Evolutionary conservation across 805 yeast genomes (phyloP).

Genomic region (Helenozyma rhizophorensis): DNA sequence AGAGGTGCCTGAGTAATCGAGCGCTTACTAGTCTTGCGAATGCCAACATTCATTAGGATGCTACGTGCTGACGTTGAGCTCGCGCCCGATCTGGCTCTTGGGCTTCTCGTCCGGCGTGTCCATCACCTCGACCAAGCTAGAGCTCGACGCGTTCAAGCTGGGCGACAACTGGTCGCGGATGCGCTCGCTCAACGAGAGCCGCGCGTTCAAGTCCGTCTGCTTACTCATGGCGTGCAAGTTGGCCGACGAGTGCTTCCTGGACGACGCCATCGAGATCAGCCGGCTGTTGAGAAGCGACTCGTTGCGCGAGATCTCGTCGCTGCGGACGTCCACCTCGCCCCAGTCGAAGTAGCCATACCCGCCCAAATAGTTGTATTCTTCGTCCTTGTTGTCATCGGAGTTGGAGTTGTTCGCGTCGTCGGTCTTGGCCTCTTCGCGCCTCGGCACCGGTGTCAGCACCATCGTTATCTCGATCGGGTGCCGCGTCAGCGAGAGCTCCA

Average conservation of each 20-base stretch:
- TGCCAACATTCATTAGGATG: too few relatives aligned
- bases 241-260: slow-evolving; percentile 28
- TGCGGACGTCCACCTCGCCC: slow-evolving; percentile 58
- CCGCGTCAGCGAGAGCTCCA: slow-evolving; percentile 13
- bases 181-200: slow-evolving; percentile 31
- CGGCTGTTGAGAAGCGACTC: slow-evolving; percentile 26
- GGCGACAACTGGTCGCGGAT: slow-evolving; percentile 33
- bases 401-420: background rate
- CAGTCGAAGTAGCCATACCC: slow-evolving; percentile 87
- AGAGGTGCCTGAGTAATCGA: too few relatives aligned
- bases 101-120: slow-evolving; percentile 9
- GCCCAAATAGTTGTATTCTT: slow-evolving; percentile 48
- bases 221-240: slow-evolving; percentile 17
- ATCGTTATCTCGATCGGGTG: slow-evolving; percentile 21
- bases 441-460: background rate
- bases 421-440: background rate
- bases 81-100: slow-evolving; percentile 16
- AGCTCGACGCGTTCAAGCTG: slow-evolving; percentile 2
- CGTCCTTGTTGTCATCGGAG: slow-evolving; percentile 17
- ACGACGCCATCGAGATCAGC: slow-evolving; percentile 20
- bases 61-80: too few relatives aligned
- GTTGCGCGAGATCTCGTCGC: slow-evolving; percentile 28
- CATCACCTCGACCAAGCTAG: slow-evolving; percentile 1
- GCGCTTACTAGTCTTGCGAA: too few relatives aligned
- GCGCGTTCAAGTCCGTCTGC: slow-evolving; percentile 23